These are phyloP conservation scores for Macadamia integrifolia DNA, from an alignment of 164 flowering plant genomes.

Conservation along the genomic window DNA sequence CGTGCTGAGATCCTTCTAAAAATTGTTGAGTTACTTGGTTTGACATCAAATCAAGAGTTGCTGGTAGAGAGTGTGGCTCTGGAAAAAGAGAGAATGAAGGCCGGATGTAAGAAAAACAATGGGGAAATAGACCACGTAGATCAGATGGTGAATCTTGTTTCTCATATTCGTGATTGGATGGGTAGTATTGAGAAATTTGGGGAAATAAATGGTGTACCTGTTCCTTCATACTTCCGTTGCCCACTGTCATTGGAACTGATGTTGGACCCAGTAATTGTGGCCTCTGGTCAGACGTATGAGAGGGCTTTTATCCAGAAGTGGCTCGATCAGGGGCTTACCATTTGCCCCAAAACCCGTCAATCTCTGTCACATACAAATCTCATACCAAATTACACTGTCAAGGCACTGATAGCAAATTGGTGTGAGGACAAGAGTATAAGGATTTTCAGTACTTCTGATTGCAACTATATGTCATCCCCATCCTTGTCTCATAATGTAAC, in stretches of 20 bases:
- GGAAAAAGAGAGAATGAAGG: slow-evolving; percentile 62
- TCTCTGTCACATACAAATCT: slow-evolving; percentile 60
- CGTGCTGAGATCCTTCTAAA: slow-evolving; percentile 32
- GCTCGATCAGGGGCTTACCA: slow-evolving; percentile 61
- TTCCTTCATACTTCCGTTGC: slow-evolving; percentile 75
- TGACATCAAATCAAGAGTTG: slow-evolving; percentile 58
- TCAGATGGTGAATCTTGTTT: slow-evolving; percentile 43
- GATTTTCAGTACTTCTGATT: slow-evolving; percentile 22
- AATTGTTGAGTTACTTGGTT: slow-evolving; percentile 42
- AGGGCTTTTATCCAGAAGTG: slow-evolving; percentile 73
- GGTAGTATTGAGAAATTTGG: slow-evolving; percentile 33
- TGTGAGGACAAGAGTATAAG: slow-evolving; percentile 51
- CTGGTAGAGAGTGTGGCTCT: slow-evolving; percentile 66
- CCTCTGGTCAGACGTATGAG: slow-evolving; percentile 93
- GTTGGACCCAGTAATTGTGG: slow-evolving; percentile 86
- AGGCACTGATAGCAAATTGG: slow-evolving; percentile 79
- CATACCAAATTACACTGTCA: slow-evolving; percentile 84
- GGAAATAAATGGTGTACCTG: slow-evolving; percentile 33
- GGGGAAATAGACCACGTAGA: slow-evolving; percentile 32
- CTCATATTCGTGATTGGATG: slow-evolving; percentile 53
- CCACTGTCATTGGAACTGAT: slow-evolving; percentile 81
- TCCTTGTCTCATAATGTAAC: slow-evolving; percentile 22
- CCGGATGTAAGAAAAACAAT: slow-evolving; percentile 27
- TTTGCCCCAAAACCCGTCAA: slow-evolving; percentile 73
- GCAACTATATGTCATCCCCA: slow-evolving; percentile 16